These are phyloP conservation scores for Leccinum olivaceopallidum DNA, from an alignment of 768 basidiomycete species.

Conservation along the genomic window DNA sequence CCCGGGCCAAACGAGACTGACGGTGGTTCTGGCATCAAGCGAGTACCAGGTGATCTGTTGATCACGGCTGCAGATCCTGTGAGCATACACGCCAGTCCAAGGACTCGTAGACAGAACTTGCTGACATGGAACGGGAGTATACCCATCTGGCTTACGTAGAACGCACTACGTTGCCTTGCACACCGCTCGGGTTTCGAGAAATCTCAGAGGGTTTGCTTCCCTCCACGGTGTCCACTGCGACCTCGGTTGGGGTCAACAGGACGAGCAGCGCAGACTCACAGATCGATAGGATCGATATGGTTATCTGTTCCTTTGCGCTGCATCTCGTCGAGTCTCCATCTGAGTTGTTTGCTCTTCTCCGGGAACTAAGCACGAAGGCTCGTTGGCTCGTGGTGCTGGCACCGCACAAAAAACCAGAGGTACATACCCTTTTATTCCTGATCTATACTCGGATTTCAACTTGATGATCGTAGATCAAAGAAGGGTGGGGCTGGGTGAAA, in stretches of 20 bases:
- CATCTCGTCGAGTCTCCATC: conserved; percentile 65
- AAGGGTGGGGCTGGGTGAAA: conserved; percentile 66
- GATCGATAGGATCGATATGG: conserved; percentile 49
- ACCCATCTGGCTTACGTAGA: conserved; percentile 58
- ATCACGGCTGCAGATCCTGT: conserved; percentile 30
- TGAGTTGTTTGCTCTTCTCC: conserved; percentile 62
- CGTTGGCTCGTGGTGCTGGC: conserved; percentile 69
- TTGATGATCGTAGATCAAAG: conserved; percentile 49
- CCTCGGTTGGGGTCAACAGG: conserved; percentile 4
- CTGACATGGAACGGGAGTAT: conserved; percentile 42
- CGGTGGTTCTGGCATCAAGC: background rate
- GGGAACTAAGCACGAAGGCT: conserved; percentile 60
- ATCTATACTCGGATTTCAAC: background rate
- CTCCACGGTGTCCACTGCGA: conserved; percentile 14
- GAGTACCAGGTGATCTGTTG: conserved; percentile 20
- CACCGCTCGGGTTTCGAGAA: conserved; percentile 60
- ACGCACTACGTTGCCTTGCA: conserved; percentile 55
- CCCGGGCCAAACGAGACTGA: background rate
- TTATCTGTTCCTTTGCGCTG: conserved; percentile 73
- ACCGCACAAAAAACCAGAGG: conserved; percentile 79
- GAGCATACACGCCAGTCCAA: background rate
- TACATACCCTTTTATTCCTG: conserved; percentile 25
- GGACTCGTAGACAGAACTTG: conserved; percentile 3
- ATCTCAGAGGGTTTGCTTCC: conserved; percentile 61
- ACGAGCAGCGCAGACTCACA: background rate